phyloP scores from a whole-genome alignment of 2,329 filamentous ascomycete species.

The Aspergillus novofumigatus region DNA sequence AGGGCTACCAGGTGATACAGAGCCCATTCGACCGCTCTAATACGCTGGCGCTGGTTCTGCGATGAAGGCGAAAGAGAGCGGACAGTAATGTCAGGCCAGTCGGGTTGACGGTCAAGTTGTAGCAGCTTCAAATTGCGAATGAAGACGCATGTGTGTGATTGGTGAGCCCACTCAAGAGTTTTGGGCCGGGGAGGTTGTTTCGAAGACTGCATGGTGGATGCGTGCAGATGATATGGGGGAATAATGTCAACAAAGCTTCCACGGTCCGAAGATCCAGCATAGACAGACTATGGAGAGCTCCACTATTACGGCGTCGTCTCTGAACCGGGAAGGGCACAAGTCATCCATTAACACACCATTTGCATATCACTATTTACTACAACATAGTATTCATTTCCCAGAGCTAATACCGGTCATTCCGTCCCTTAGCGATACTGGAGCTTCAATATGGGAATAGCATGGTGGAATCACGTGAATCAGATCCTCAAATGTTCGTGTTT shows the following conservation, averaged over 20 bases:
- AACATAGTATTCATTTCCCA: neutral
- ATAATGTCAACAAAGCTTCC: slow-evolving; percentile 21
- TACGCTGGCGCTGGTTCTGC: slow-evolving; percentile 75
- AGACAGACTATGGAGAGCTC: neutral
- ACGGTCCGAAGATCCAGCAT: neutral
- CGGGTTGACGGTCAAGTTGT: slow-evolving; percentile 67
- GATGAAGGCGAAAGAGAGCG: slow-evolving; percentile 67
- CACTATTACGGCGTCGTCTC: neutral
- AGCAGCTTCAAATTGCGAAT: slow-evolving; percentile 80
- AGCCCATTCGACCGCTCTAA: slow-evolving; percentile 82
- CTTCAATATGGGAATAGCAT: neutral
- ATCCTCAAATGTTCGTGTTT: no score
- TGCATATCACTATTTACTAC: neutral
- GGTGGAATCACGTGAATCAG: neutral
- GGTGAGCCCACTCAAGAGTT: slow-evolving; percentile 36
- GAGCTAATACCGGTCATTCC: neutral
- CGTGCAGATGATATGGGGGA: neutral
- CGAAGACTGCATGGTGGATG: slow-evolving; percentile 29
- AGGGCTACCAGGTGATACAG: slow-evolving; percentile 81
- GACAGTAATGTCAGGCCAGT: slow-evolving; percentile 74
- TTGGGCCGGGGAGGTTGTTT: slow-evolving; percentile 28
- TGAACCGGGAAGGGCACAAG: neutral
- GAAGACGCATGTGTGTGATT: slow-evolving; percentile 62
- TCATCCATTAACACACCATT: neutral
- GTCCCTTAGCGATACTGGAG: neutral